These are phyloP conservation scores for Phytophthora macrochlamydospora DNA, from an alignment of 352 stramenopile genomes.

Conservation along the genomic window DNA sequence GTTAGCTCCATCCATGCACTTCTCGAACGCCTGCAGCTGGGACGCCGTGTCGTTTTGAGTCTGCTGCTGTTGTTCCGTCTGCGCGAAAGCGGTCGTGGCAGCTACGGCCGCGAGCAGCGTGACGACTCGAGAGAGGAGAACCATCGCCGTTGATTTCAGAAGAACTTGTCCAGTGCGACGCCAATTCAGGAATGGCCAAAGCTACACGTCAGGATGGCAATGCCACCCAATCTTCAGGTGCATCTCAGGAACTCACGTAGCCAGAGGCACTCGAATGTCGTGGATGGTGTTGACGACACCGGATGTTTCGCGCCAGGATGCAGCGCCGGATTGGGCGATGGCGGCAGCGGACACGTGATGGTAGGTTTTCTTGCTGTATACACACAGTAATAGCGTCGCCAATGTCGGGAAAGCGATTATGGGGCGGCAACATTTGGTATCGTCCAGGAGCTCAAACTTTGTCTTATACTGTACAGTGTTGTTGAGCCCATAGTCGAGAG, in stretches of 20 bases:
- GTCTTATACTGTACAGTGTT: no score
- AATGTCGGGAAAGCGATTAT: no score
- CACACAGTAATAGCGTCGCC: no score
- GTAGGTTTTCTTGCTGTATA: no score
- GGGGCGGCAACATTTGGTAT: no score
- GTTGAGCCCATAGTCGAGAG: no score
- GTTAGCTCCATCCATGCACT: slow-evolving; percentile 27
- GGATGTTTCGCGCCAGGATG: neutral
- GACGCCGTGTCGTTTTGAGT: slow-evolving; percentile 10
- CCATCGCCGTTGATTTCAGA: slow-evolving; percentile 16
- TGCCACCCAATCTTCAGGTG: neutral
- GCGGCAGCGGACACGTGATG: no score
- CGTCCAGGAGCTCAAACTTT: no score
- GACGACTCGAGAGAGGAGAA: slow-evolving; percentile 15
- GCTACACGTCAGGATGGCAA: neutral
- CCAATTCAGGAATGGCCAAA: slow-evolving; percentile 28
- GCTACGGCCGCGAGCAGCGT: slow-evolving; percentile 20
- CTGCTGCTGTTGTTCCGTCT: neutral
- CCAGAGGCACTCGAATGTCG: neutral
- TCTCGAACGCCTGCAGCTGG: slow-evolving; percentile 30
- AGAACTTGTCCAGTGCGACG: slow-evolving; percentile 12
- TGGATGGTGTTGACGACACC: neutral
- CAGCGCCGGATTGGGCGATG: no score
- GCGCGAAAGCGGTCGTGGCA: slow-evolving; percentile 11
- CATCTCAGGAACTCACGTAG: neutral